Evolutionary conservation across 345 rosid genomes (phyloP).

Genomic region (Dovyalis caffra): DNA sequence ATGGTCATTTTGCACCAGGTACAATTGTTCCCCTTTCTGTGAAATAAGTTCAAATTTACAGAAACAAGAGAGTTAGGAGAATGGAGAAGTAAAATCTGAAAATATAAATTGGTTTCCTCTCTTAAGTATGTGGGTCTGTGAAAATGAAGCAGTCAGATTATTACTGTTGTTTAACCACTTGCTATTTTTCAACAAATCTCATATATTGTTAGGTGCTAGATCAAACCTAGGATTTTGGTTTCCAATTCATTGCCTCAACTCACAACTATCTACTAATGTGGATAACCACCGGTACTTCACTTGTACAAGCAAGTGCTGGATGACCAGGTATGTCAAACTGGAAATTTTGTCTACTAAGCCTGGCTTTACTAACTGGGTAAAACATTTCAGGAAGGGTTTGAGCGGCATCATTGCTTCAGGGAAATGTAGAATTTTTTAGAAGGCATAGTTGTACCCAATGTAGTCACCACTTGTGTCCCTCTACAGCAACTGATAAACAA

Average conservation of each 20-base stretch:
- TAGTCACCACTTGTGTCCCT: background rate
- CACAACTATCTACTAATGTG: background rate
- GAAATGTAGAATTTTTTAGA: background rate
- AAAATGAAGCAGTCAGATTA: background rate
- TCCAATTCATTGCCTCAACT: background rate
- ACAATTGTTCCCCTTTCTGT: background rate
- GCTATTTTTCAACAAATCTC: background rate
- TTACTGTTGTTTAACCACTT: background rate
- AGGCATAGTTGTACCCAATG: background rate
- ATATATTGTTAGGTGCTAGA: no score
- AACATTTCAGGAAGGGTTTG: background rate
- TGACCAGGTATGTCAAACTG: background rate
- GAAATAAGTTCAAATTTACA: background rate
- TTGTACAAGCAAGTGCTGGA: background rate
- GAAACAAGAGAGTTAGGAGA: background rate
- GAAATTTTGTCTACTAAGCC: background rate
- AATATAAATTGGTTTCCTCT: no score
- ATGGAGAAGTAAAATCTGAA: background rate
- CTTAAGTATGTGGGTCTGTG: background rate
- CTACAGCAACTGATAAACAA: background rate
- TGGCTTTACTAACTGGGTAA: background rate
- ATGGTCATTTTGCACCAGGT: background rate
- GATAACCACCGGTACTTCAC: background rate
- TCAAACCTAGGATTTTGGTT: constrained; percentile 1
- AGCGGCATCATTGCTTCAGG: background rate